Conservation (phyloP, 2,329 filamentous ascomycete genomes). For the Endothia cerciana region DNA sequence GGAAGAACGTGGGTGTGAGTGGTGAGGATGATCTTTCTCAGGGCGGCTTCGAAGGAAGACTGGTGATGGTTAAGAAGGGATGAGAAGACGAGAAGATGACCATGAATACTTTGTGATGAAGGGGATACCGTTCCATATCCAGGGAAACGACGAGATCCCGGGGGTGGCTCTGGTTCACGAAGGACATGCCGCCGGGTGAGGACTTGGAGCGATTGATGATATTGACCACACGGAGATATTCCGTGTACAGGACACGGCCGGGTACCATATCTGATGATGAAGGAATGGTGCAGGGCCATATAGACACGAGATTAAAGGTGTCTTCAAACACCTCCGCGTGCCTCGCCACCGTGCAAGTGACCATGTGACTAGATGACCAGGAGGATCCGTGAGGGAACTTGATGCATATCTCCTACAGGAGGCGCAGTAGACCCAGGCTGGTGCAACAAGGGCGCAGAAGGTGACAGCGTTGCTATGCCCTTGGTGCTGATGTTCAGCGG, state of each 20-base stretch:
- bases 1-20: neutral
- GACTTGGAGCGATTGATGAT: neutral
- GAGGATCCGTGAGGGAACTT: neutral
- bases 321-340: neutral
- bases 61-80: neutral
- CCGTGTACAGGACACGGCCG: neutral
- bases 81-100: neutral
- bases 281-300: neutral
- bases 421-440: neutral
- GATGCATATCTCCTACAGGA: too few species aligned
- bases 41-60: neutral
- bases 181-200: neutral
- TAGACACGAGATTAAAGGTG: neutral
- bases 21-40: too few species aligned
- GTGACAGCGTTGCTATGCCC: neutral
- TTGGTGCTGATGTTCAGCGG: neutral
- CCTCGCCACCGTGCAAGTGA: neutral
- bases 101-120: neutral
- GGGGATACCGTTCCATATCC: neutral
- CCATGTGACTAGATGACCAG: neutral
- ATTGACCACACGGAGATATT: neutral
- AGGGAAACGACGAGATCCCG: neutral
- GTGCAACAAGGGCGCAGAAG: neutral
- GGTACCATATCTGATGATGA: neutral
- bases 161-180: neutral